Conservation (phyloP, 305 asterid species). For the Petunia hybrid region DNA sequence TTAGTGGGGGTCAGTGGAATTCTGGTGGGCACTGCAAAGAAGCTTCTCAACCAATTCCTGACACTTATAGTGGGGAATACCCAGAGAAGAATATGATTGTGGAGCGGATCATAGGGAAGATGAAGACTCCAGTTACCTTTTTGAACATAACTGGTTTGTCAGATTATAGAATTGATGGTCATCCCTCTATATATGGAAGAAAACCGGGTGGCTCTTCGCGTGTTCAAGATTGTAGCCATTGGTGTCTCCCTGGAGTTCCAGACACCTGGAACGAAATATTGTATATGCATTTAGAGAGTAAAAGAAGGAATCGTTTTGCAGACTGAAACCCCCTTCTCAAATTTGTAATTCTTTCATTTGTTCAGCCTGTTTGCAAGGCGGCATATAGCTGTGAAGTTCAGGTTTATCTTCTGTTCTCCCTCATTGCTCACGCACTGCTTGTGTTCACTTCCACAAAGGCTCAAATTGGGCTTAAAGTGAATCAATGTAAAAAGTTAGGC, state of each 20-base stretch:
- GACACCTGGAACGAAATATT: slow-evolving; percentile 88
- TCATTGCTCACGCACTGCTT: no score
- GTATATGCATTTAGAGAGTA: slow-evolving; percentile 54
- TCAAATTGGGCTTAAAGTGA: neutral
- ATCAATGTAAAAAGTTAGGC: neutral
- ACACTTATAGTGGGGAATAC: slow-evolving; percentile 43
- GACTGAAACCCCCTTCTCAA: slow-evolving; percentile 20
- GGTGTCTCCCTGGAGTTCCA: slow-evolving; percentile 99
- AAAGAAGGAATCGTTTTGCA: slow-evolving; percentile 2
- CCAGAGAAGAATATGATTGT: slow-evolving; percentile 62
- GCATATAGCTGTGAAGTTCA: slow-evolving; percentile 26
- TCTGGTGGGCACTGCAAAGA: slow-evolving; percentile 90
- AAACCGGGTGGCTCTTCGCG: slow-evolving; percentile 44
- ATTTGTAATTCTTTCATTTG: slow-evolving; percentile 29
- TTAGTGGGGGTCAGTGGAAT: slow-evolving; percentile 90
- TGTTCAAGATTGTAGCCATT: slow-evolving; percentile 95
- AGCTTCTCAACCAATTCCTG: slow-evolving; percentile 63
- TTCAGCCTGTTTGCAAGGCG: slow-evolving; percentile 9
- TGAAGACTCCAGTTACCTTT: slow-evolving; percentile 71
- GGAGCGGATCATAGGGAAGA: slow-evolving; percentile 65
- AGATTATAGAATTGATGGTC: slow-evolving; percentile 82
- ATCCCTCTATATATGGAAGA: slow-evolving; percentile 82
- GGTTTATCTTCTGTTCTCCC: neutral
- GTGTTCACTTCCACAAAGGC: neutral
- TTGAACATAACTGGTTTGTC: slow-evolving; percentile 75